These are phyloP conservation scores for Trametes elegans DNA, from an alignment of 768 basidiomycete genomes.

Conservation along the genomic window DNA sequence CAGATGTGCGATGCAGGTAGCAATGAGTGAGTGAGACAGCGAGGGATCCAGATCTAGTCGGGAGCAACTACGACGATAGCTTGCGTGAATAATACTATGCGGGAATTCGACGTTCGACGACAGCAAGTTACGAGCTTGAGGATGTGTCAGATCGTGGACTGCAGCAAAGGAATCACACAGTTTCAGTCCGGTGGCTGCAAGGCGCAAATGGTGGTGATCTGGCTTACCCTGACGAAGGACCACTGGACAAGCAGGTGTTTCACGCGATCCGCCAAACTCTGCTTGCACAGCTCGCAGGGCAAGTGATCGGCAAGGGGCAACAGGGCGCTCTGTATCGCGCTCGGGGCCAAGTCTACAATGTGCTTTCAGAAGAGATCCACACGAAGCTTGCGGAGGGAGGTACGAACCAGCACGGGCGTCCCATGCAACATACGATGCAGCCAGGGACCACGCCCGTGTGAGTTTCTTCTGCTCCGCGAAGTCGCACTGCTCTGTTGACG, in stretches of 20 bases:
- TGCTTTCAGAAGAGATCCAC: not conserved
- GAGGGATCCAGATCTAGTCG: no score
- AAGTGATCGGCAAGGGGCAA: conserved; percentile 65
- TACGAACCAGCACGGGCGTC: conserved; percentile 30
- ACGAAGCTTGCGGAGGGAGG: not conserved
- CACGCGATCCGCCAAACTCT: conserved; percentile 61
- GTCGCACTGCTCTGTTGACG: conserved; percentile 19
- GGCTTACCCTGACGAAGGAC: conserved; percentile 81
- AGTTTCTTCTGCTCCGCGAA: conserved; percentile 25
- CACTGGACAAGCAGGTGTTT: conserved; percentile 68
- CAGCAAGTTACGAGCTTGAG: no score
- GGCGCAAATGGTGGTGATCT: no score
- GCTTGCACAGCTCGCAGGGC: conserved; percentile 62
- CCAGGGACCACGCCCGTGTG: conserved; percentile 31
- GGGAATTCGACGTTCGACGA: no score
- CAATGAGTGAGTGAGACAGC: no score
- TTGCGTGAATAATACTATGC: no score
- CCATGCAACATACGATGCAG: conserved; percentile 29
- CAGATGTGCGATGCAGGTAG: no score
- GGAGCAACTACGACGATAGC: no score
- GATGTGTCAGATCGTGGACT: no score
- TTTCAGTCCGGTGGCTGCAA: no score
- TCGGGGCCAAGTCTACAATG: conserved; percentile 64
- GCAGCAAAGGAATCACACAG: no score
- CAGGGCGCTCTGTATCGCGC: conserved; percentile 66